Conservation (phyloP, 208 protist species). For the Acanthamoeba healyi region DNA sequence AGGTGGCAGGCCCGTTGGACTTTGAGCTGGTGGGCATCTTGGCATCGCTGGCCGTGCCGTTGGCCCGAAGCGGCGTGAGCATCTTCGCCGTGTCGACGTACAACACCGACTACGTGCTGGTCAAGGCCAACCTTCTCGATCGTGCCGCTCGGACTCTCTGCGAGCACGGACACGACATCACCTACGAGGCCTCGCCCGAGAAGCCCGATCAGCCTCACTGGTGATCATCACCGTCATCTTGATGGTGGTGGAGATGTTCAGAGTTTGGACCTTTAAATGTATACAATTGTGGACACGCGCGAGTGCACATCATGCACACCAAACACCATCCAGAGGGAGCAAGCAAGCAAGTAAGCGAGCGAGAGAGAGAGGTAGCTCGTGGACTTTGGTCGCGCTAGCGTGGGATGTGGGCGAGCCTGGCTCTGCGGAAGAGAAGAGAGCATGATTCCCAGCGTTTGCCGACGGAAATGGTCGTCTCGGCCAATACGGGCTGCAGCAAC, state of each 20-base stretch:
- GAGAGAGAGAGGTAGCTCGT: no score
- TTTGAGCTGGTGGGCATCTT: slow-evolving; percentile 60
- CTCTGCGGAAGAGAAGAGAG: no score
- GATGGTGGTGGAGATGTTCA: not conserved
- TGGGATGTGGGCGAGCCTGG: no score
- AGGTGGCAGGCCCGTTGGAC: slow-evolving; percentile 42
- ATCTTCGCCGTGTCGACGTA: slow-evolving; percentile 57
- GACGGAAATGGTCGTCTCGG: no score
- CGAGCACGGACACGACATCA: slow-evolving; percentile 56
- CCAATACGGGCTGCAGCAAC: no score
- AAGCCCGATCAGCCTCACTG: not conserved
- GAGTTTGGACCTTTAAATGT: not conserved
- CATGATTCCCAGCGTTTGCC: no score
- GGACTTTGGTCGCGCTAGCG: no score
- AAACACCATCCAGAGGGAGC: no score
- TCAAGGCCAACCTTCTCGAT: slow-evolving; percentile 33
- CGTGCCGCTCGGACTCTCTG: not conserved
- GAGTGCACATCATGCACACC: not conserved
- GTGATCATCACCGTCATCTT: no score
- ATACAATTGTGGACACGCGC: not conserved
- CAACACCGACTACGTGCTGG: slow-evolving; percentile 65
- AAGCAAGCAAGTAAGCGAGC: no score
- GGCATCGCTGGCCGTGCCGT: slow-evolving; percentile 19
- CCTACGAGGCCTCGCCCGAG: not conserved
- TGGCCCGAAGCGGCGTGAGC: slow-evolving; percentile 38